Conservation (phyloP, 2,329 filamentous ascomycete species). For the Cladosporium sp. region DNA sequence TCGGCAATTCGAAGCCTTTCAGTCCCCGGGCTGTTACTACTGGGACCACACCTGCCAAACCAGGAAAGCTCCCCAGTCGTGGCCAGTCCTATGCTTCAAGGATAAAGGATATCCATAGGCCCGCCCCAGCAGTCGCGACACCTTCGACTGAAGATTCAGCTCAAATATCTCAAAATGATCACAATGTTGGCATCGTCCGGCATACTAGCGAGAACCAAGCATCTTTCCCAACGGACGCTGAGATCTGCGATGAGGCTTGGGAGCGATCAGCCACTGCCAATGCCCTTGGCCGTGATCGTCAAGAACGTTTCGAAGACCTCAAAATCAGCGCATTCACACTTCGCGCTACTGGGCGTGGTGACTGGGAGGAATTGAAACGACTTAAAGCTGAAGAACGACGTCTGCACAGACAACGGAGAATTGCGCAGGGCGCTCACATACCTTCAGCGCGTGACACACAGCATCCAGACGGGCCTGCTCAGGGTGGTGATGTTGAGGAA, state of each 20-base stretch:
- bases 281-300: not conserved
- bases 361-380: slow-evolving; percentile 2
- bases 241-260: not conserved
- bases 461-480: slow-evolving; percentile 4
- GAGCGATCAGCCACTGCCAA: not conserved
- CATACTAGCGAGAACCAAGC: not conserved
- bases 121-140: not conserved
- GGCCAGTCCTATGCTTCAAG: slow-evolving; percentile 4
- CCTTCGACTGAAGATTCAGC: not conserved
- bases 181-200: no score
- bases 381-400: slow-evolving; percentile 3
- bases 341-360: not conserved
- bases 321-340: slow-evolving; percentile 1
- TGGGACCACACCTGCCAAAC: not conserved
- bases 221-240: not conserved
- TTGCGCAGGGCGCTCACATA: not conserved
- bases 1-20: not conserved
- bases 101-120: slow-evolving; percentile 3
- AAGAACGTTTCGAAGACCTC: slow-evolving; percentile 6
- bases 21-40: not conserved
- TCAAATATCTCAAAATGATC: no score
- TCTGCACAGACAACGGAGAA: slow-evolving; percentile 1
- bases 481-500: not conserved
- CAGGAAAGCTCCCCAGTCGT: not conserved
- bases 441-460: not conserved